These are phyloP conservation scores for Akebia trifoliata DNA, from an alignment of 164 flowering plant genomes.

Conservation along the genomic window DNA sequence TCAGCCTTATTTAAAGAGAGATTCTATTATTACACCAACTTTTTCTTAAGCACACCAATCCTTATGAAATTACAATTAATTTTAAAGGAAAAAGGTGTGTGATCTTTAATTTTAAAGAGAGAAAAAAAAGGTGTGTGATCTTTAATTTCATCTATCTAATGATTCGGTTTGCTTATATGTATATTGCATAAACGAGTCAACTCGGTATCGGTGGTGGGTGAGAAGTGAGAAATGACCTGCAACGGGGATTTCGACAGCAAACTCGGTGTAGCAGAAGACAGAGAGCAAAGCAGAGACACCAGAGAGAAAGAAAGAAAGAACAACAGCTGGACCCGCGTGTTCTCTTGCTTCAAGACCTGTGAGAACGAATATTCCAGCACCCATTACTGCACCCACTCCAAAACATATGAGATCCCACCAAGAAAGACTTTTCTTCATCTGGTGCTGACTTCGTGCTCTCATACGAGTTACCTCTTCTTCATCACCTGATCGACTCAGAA, in stretches of 20 bases:
- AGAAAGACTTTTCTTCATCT: conserved; percentile 39
- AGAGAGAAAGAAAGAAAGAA: conserved; percentile 40
- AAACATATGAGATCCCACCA: conserved; percentile 61
- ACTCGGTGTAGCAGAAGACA: conserved; percentile 54
- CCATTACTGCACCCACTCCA: conserved; percentile 46
- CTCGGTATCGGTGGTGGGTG: no score
- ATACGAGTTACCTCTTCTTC: conserved; percentile 32
- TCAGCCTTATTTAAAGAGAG: no score
- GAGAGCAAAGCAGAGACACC: conserved; percentile 52
- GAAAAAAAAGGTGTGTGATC: no score
- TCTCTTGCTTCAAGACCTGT: conserved; percentile 36
- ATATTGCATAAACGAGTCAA: no score
- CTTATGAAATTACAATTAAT: no score
- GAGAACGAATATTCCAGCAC: conserved; percentile 51
- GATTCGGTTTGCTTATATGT: no score
- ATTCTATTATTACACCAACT: no score
- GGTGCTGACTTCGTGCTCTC: conserved; percentile 31
- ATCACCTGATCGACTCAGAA: conserved; percentile 35
- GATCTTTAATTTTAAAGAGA: no score
- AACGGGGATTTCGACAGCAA: conserved; percentile 50
- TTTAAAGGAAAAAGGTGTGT: no score
- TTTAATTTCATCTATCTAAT: no score
- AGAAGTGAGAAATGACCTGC: conserved; percentile 35
- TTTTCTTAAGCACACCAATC: no score
- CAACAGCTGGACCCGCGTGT: conserved; percentile 46